phyloP scores from a whole-genome alignment of 805 yeast genomes.

The Ogataea corticis region DNA sequence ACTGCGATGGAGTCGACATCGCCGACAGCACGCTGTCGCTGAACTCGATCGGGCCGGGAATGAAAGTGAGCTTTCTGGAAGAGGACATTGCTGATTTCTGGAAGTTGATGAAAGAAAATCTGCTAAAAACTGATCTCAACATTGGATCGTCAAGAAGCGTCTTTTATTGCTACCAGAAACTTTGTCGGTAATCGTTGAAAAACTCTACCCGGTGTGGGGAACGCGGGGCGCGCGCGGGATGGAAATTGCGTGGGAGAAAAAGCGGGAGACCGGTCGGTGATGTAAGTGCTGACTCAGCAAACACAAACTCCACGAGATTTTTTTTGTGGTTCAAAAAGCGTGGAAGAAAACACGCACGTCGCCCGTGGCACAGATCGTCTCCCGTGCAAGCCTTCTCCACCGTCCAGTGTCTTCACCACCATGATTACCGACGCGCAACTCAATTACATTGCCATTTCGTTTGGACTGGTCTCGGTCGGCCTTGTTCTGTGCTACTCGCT shows the following conservation, averaged over 20 bases:
- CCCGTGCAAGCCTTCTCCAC: too few relatives aligned
- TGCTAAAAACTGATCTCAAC: not conserved
- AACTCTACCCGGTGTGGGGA: not conserved
- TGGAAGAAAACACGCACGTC: too few relatives aligned
- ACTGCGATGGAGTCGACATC: slow-evolving; percentile 77
- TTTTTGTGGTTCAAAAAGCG: too few relatives aligned
- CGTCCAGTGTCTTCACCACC: slow-evolving; percentile 4
- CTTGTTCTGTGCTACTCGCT: slow-evolving; percentile 70
- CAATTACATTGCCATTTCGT: slow-evolving; percentile 66
- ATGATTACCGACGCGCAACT: slow-evolving; percentile 88
- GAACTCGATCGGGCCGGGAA: slow-evolving; percentile 47
- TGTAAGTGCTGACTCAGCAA: too few relatives aligned
- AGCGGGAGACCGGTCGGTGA: too few relatives aligned
- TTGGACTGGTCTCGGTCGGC: slow-evolving; percentile 71
- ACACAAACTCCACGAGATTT: too few relatives aligned
- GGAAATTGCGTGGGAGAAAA: not conserved
- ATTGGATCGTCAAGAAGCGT: not conserved
- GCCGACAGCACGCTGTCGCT: slow-evolving; percentile 77
- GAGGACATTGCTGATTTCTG: slow-evolving; percentile 20
- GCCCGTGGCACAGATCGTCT: too few relatives aligned
- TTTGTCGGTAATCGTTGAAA: not conserved
- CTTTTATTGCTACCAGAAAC: not conserved
- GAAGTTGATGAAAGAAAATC: not conserved
- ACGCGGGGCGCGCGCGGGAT: not conserved
- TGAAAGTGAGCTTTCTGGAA: slow-evolving; percentile 34